A percentile compares a stretch with the other conserved stretches of the same genome.
Conservation (phyloP, 164 flowering plant species). For the Tinospora cordifolia region DNA sequence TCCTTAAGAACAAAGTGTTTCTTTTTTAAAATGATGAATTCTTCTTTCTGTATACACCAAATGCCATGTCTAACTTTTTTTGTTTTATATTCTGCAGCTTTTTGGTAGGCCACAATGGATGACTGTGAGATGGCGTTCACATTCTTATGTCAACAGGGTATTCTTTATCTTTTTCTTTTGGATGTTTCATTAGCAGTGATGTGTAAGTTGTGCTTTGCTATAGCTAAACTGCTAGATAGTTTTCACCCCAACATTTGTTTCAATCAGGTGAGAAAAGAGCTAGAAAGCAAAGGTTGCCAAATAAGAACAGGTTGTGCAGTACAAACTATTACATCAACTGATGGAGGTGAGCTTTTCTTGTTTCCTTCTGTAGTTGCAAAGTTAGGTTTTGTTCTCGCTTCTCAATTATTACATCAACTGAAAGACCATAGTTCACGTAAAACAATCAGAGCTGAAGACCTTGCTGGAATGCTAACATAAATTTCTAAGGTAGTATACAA, state of each 20-base stretch:
- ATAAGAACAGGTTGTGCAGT: constrained; percentile 58
- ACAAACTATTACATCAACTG: constrained; percentile 38
- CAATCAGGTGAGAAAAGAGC: constrained; percentile 50
- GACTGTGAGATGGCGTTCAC: constrained; percentile 70
- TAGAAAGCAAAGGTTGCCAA: constrained; percentile 52
- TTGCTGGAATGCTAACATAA: background rate
- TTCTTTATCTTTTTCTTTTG: background rate
- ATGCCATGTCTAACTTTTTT: background rate
- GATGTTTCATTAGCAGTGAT: background rate
- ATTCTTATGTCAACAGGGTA: constrained; percentile 65
- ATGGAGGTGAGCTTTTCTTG: constrained; percentile 40
- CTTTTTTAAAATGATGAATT: background rate
- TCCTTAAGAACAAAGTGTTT: background rate
- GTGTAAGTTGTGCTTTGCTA: background rate
- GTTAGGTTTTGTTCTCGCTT: too few relatives aligned
- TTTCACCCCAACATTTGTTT: background rate
- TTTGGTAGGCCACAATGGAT: constrained; percentile 95
- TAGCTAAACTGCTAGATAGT: background rate
- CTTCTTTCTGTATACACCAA: background rate
- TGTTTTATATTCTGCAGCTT: constrained; percentile 36
- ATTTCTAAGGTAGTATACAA: background rate
- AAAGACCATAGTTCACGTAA: too few relatives aligned
- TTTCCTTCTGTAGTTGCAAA: background rate
- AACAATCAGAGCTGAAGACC: too few relatives aligned
- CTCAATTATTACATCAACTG: too few relatives aligned